Percentiles rank a stretch among this genome's conserved stretches.
Evolutionary conservation across 2,329 filamentous ascomycete species (phyloP).

Genomic region (Lecanicillium sp.): DNA sequence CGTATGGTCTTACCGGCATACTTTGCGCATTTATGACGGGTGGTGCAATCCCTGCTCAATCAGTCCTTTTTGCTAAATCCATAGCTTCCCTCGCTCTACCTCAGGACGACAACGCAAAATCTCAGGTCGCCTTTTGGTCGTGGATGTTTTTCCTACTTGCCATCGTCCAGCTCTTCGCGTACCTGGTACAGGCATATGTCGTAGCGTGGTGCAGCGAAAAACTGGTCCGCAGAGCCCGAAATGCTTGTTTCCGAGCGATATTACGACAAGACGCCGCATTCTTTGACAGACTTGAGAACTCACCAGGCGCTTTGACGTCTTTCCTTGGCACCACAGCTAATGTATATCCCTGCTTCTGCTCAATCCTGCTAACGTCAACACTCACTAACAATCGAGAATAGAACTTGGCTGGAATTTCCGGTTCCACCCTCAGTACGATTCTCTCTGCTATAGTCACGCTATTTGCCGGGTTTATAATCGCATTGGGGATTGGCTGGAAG

Average conservation of each 20-base stretch:
- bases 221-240: slow-evolving; percentile 7
- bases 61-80: slow-evolving; percentile 18
- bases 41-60: slow-evolving; percentile 19
- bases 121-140: slow-evolving; percentile 33
- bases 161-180: slow-evolving; percentile 25
- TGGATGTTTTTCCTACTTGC: slow-evolving; percentile 40
- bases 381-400: slow-evolving; percentile 3
- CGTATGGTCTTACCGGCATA: slow-evolving; percentile 27
- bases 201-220: slow-evolving; percentile 15
- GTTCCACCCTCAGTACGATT: slow-evolving; percentile 6
- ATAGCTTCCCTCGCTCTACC: slow-evolving; percentile 13
- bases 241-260: slow-evolving; percentile 5
- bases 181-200: slow-evolving; percentile 13
- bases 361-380: neutral
- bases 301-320: slow-evolving; percentile 14
- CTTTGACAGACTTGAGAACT: slow-evolving; percentile 16
- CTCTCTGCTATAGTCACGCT: slow-evolving; percentile 47
- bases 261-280: slow-evolving; percentile 31
- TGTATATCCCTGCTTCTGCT: neutral
- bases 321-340: slow-evolving; percentile 11
- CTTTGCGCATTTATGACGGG: slow-evolving; percentile 13
- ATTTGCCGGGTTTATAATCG: slow-evolving; percentile 60
- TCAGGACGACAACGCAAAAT: slow-evolving; percentile 4
- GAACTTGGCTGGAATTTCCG: slow-evolving; percentile 1
- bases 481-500: slow-evolving; percentile 70